Percentiles rank a stretch among this genome's conserved stretches.
Conservation (phyloP, 345 rosid genomes). For the Populus tremula region DNA sequence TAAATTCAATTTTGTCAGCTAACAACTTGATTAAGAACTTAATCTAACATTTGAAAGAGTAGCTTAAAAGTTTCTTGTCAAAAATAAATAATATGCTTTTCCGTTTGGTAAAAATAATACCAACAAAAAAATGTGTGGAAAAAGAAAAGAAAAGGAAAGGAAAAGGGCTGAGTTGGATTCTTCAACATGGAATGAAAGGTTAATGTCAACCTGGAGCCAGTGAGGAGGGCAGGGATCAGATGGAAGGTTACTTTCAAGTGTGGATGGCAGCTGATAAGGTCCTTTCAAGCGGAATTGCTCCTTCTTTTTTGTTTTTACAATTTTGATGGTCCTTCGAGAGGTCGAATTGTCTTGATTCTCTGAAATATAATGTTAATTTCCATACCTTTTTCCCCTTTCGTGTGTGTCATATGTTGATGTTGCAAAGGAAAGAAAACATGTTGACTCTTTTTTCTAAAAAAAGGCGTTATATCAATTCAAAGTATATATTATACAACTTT, state of each 20-base stretch:
- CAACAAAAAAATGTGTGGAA: neutral
- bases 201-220: neutral
- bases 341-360: neutral
- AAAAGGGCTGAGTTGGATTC: neutral
- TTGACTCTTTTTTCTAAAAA: too few relatives aligned
- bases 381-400: neutral
- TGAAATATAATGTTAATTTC: neutral
- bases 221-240: neutral
- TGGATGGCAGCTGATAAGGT: neutral
- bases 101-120: too few relatives aligned
- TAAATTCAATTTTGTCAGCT: neutral
- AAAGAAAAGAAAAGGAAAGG: too few relatives aligned
- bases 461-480: too few relatives aligned
- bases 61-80: neutral
- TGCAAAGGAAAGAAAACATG: neutral
- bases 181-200: neutral
- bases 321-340: neutral
- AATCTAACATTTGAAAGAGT: neutral
- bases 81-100: neutral
- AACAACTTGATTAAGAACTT: neutral
- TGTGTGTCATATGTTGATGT: neutral
- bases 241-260: neutral
- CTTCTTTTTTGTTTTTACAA: too few relatives aligned
- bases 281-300: neutral
- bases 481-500: too few relatives aligned